Conservation (phyloP, 2,329 filamentous ascomycete species). For the Calycina herbarum region DNA sequence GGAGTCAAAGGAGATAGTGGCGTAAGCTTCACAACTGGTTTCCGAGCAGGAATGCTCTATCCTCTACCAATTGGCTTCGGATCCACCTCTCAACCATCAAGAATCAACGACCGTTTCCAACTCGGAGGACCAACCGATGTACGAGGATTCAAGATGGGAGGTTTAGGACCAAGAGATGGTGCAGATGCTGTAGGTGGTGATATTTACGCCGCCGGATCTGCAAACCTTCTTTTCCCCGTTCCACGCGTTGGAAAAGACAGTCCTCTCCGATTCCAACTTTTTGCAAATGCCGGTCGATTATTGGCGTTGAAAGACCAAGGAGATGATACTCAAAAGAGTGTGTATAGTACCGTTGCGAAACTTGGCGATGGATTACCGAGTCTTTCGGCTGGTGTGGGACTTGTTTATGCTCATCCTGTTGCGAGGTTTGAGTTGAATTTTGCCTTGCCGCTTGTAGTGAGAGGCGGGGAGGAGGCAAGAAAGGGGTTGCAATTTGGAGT, state of each 20-base stretch:
- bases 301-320: slow-evolving; percentile 65
- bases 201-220: slow-evolving; percentile 83
- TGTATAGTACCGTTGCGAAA: slow-evolving; percentile 63
- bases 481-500: slow-evolving; percentile 96
- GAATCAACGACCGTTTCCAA: slow-evolving; percentile 92
- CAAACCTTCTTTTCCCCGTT: slow-evolving; percentile 81
- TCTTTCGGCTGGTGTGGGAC: slow-evolving; percentile 79
- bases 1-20: slow-evolving; percentile 69
- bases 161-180: slow-evolving; percentile 85
- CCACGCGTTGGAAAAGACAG: slow-evolving; percentile 80
- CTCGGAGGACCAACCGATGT: slow-evolving; percentile 94
- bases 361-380: slow-evolving; percentile 77
- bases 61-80: slow-evolving; percentile 69
- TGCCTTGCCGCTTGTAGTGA: slow-evolving; percentile 77
- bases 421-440: slow-evolving; percentile 97
- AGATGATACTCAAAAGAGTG: slow-evolving; percentile 36
- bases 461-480: slow-evolving; percentile 80
- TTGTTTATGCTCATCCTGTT: slow-evolving; percentile 93
- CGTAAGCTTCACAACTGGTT: slow-evolving; percentile 77
- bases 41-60: slow-evolving; percentile 80
- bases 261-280: slow-evolving; percentile 83
- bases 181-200: slow-evolving; percentile 87
- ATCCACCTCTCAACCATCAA: slow-evolving; percentile 61
- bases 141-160: slow-evolving; percentile 86
- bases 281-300: slow-evolving; percentile 85